Evolutionary conservation across 2,329 filamentous ascomycete genomes (phyloP), one percentile per base, ranked within the genome.

Genomic region (Apiospora marii): DNA sequence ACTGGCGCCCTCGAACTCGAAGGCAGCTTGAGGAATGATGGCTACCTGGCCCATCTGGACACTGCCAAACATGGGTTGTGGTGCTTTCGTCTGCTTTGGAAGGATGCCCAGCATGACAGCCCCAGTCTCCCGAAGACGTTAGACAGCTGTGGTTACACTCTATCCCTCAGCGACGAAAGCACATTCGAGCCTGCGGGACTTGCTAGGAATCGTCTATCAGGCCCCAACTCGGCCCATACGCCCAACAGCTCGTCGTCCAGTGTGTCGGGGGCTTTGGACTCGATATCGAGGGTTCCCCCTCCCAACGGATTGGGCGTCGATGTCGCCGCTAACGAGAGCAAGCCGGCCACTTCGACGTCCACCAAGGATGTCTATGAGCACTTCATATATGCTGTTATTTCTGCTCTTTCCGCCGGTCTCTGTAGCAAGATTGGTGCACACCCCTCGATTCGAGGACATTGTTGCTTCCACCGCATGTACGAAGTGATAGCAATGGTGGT

Each of bases 11-110:
- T 87, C 74, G 87, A 89, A 73, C 81, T 90, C 73, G 89, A 91
- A 76, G 83, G 82, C 72, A 77, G 81, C 30, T 79, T 90, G 70
- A 84, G 88, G 74, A 84, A 83, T 73, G 84, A 87, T 80, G 89
- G 89, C 67, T 84, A 87, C 72, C 81, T 90, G 68, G 86, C 87
- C 2, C 85, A 87, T 69, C 86, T 86, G 76, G 89, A 91, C 79
- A 80, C 84, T 14, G 81, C 80, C 48, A 83, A 87, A 73, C 85
- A 85, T 64, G 85, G 83, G 13, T 80, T 91, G 71, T 91, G 89
- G 89, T 84, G 86, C 73, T 91, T 91, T 76, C 84, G 84, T 37
- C 81, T 90, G 27, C 73, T 81, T 3, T 82, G 80, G 70, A 87
- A 85, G 75, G 84, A 86, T 70, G 83, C 79, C 44, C 74, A 76